Evolutionary conservation across 2,329 filamentous ascomycete genomes (phyloP), one percentile per base, ranked within the genome.

Genomic region (Mollisia scopiformis): DNA sequence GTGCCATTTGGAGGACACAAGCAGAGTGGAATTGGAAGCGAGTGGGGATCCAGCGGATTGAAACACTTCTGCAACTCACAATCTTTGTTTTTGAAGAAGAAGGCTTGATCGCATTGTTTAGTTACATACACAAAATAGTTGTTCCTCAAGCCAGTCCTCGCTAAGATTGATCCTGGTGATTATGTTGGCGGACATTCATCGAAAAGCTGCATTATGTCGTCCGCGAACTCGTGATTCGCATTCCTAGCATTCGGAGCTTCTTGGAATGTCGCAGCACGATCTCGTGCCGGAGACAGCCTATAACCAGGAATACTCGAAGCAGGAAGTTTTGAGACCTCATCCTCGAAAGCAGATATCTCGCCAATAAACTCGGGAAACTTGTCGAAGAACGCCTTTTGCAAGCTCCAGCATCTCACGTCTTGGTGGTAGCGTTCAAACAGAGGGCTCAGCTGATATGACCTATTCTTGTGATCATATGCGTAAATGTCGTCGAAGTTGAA

Each of bases 1-100:
- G 79, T 77, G 0, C 64, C 65, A 1, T 75, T 75, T 61, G 69
- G 66, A 6, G 74, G 73, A 7, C 68, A 71, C 46, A 75, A 76
- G 63, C 63, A 69, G 52, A 73, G 71, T 59, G 74, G 74, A 1
- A 62, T 76, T 21, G 74, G 74, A 8, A 51, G 55, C 8, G 68
- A 69, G 56, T 61, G 59, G 57, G 66, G 66, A 11, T n/a, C 55
- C 1, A 37, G 25, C 13, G 66, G 66, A 1, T 39, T 69, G 51
- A 67, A 64, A 50, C 46, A 41, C 6, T 66, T 46, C 37, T 67
- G 65, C 37, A 69, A 69, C 43, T 47, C 52, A 16, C 66, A 68
- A 53, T 39, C 57, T 1, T 19, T 68, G 49, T 65, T 53, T 23
- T 51, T 68, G 41, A 68, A 65, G 61, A 68, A 59, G 57, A 56